Percentiles rank a stretch among this genome's conserved stretches.
phyloP scores from a whole-genome alignment of 208 protist species.

The Crithidia acanthocephali region DNA sequence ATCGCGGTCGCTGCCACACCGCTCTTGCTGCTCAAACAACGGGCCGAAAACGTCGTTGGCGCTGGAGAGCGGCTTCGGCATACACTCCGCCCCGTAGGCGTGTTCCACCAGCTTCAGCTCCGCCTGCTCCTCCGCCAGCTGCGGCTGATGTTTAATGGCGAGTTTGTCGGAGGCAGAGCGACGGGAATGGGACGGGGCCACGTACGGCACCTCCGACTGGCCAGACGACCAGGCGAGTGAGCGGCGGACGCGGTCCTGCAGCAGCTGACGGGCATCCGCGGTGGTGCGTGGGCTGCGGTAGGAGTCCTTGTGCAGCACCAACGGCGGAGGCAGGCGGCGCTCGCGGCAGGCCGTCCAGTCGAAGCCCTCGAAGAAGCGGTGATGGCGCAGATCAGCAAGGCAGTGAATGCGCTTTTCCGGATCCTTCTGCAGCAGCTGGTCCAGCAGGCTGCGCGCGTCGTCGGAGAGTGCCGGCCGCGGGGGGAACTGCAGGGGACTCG shows the following conservation, averaged over 20 bases:
- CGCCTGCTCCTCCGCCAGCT: slow-evolving; percentile 44
- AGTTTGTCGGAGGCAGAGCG: slow-evolving; percentile 13
- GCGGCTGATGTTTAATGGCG: slow-evolving; percentile 25
- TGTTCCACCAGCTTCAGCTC: slow-evolving; percentile 44
- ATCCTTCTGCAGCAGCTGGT: slow-evolving; percentile 61
- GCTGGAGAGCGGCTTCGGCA: slow-evolving; percentile 31
- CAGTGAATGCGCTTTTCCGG: slow-evolving; percentile 51
- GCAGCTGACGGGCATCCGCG: slow-evolving; percentile 26
- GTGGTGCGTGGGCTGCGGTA: slow-evolving; percentile 40
- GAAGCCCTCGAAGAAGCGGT: slow-evolving; percentile 75
- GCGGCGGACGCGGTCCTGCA: slow-evolving; percentile 35
- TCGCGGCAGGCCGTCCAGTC: slow-evolving; percentile 73
- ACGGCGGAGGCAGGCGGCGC: slow-evolving; percentile 54
- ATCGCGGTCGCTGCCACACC: slow-evolving; percentile 61
- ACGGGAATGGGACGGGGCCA: slow-evolving; percentile 13
- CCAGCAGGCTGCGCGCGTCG: slow-evolving; percentile 46
- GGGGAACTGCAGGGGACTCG: slow-evolving; percentile 56
- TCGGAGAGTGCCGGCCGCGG: slow-evolving; percentile 33
- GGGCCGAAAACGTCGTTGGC: slow-evolving; percentile 59
- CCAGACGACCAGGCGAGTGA: slow-evolving; percentile 23
- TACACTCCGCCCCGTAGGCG: slow-evolving; percentile 37
- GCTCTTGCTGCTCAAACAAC: slow-evolving; percentile 59
- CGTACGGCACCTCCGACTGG: slow-evolving; percentile 6
- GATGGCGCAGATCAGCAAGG: slow-evolving; percentile 45
- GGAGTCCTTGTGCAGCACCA: slow-evolving; percentile 61